Conservation (phyloP, 1,139 yeast genomes). For the Komagataea norvegica region DNA sequence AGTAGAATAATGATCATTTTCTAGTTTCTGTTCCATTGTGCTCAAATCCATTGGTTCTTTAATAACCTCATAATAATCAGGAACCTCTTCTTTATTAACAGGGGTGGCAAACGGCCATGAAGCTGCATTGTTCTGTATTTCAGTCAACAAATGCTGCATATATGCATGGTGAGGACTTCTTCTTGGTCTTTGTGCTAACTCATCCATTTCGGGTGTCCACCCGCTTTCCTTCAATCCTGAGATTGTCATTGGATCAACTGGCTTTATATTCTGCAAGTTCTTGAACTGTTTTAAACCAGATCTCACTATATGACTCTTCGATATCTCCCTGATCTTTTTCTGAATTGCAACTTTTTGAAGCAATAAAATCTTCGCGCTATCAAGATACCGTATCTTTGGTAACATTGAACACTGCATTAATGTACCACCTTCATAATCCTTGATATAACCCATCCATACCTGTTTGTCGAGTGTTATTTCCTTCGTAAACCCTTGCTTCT, state of each 20-base stretch:
- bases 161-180: constrained; percentile 93
- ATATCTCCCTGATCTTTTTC: constrained; percentile 73
- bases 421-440: constrained; percentile 98
- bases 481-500: constrained; percentile 96
- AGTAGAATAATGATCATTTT: constrained; percentile 83
- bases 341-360: constrained; percentile 90
- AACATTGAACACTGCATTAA: constrained; percentile 96
- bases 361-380: constrained; percentile 77
- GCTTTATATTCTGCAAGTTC: constrained; percentile 44
- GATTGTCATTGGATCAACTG: constrained; percentile 67
- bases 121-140: constrained; percentile 88
- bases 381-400: constrained; percentile 82
- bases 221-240: constrained; percentile 93
- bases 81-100: constrained; percentile 89
- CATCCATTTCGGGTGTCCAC: constrained; percentile 98
- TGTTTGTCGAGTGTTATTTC: constrained; percentile 82
- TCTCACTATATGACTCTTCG: constrained; percentile 74
- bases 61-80: constrained; percentile 92
- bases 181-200: constrained; percentile 89
- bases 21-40: constrained; percentile 91
- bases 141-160: constrained; percentile 83
- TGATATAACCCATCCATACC: constrained; percentile 97
- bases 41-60: constrained; percentile 99
- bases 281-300: constrained; percentile 77
- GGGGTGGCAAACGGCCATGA: constrained; percentile 99